Conservation (phyloP, 2,329 filamentous ascomycete genomes). For the Talaromyces islandicus region DNA sequence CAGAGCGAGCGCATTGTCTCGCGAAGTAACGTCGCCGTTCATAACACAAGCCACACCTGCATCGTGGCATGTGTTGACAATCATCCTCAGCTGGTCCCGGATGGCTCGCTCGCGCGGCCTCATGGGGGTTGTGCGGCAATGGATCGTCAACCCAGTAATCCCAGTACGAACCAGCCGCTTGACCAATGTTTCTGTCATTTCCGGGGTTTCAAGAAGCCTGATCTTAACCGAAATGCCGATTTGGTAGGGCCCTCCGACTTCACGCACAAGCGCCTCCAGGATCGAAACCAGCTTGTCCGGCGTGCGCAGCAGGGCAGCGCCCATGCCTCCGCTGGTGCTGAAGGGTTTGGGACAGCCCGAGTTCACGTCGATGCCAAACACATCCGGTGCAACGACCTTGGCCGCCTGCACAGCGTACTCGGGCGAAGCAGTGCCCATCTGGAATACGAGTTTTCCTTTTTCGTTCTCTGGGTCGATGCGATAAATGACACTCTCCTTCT, state of each 20-base stretch:
- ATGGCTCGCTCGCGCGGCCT: conserved; percentile 82
- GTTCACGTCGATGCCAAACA: conserved; percentile 93
- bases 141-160: conserved; percentile 85
- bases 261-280: conserved; percentile 70
- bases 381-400: conserved; percentile 75
- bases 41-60: conserved; percentile 88
- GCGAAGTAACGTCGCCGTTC: conserved; percentile 82
- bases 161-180: conserved; percentile 74
- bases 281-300: conserved; percentile 82
- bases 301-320: conserved; percentile 77
- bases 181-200: conserved; percentile 72
- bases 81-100: conserved; percentile 76
- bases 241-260: conserved; percentile 69
- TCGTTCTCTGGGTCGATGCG: conserved; percentile 75
- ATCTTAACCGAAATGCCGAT: conserved; percentile 98
- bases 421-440: conserved; percentile 83
- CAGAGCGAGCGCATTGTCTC: conserved; percentile 65
- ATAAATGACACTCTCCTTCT: conserved; percentile 65
- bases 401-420: conserved; percentile 78
- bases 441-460: conserved; percentile 72
- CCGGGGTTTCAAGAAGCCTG: conserved; percentile 70
- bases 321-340: conserved; percentile 90
- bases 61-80: conserved; percentile 71
- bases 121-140: conserved; percentile 96
- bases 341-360: conserved; percentile 98